Evolutionary conservation across 495 filamentous ascomycete genomes (phyloP), one percentile per base, ranked within the genome.

Genomic region (Penicillium atrosanguineum): DNA sequence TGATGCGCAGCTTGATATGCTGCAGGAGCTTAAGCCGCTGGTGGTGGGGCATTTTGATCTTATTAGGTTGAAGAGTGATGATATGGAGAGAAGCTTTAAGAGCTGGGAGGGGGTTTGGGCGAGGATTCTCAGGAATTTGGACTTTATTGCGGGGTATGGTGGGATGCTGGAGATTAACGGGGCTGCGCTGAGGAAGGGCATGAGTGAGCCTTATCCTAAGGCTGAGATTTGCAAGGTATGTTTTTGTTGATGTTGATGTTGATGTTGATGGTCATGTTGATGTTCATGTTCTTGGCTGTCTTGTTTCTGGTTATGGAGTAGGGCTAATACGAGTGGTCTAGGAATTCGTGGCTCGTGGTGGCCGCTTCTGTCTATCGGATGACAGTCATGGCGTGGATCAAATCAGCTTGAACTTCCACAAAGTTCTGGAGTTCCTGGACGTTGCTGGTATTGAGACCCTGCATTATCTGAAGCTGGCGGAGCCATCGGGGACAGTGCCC

Each of bases 31-130:
- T 53, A 77, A 76, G 64, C 95, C 95, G 36, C 80, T 82, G 9
- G 81, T 97, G 15, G 86, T 98, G 16, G 94, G 91, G 11, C 94
- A 98, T 69, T 95, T 97, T 69, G 94, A 98, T 73, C 74, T 98
- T 29, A 89, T 97, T 52, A 73, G 93, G 36, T 69, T 98, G 56
- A 81, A 89, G 64, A 89, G 86, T 58, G 79, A 84, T 56, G 77
- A 87, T 25, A 83, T 84, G 6, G 78, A 83, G 53, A 64, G 77
- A 40, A 80, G 80, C 48, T 74, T 92, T 45, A 74, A 55, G 50
- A 51, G 53, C 34, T 81, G 76, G 65, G 71, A 69, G 7, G 73
- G 69, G 0, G 89, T 96, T 4, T 96, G 92, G 93, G 66, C 76
- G 55, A 81, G 74, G 63, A 78, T 92, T 2, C 50, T 79, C 45